Percentiles rank a stretch among this genome's conserved stretches.
Evolutionary conservation across 2,329 filamentous ascomycete genomes (phyloP).

Genomic region (Exserohilum rostratum): DNA sequence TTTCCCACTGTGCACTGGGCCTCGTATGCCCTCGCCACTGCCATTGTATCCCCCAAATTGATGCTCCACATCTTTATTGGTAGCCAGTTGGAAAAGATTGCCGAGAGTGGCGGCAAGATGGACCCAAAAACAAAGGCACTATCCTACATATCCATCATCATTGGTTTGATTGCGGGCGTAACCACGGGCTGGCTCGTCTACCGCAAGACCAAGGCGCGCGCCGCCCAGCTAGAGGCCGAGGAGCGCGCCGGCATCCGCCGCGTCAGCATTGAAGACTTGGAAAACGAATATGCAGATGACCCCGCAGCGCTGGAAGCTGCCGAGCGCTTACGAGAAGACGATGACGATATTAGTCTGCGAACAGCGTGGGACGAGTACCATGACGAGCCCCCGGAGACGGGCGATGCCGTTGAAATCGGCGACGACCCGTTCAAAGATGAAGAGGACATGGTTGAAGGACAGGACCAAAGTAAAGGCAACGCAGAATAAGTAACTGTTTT

Average conservation of each 20-base stretch:
- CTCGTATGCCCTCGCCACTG: slow-evolving; percentile 81
- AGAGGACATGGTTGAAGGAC: slow-evolving; percentile 46
- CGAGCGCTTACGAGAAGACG: slow-evolving; percentile 54
- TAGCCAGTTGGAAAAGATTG: slow-evolving; percentile 77
- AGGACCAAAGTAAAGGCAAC: slow-evolving; percentile 11
- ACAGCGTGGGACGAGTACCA: slow-evolving; percentile 56
- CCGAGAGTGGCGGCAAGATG: slow-evolving; percentile 86
- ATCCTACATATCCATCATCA: slow-evolving; percentile 80
- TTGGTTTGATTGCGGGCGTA: slow-evolving; percentile 74
- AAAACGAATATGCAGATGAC: slow-evolving; percentile 53
- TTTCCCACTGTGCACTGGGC: slow-evolving; percentile 83
- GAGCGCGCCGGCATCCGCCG: slow-evolving; percentile 48
- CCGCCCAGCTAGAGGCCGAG: slow-evolving; percentile 56
- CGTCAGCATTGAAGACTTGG: slow-evolving; percentile 43
- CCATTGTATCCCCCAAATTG: slow-evolving; percentile 82
- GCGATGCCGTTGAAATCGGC: slow-evolving; percentile 49
- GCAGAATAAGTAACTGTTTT: slow-evolving; percentile 3
- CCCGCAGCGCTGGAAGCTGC: slow-evolving; percentile 51
- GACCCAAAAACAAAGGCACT: slow-evolving; percentile 75
- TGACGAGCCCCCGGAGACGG: slow-evolving; percentile 51
- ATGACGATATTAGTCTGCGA: slow-evolving; percentile 58
- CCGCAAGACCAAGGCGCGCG: slow-evolving; percentile 60
- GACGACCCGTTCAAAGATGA: slow-evolving; percentile 54
- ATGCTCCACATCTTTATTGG: slow-evolving; percentile 94
- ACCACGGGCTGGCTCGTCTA: slow-evolving; percentile 87